Base-by-base conservation (phyloP, 257 asterid genomes). In the Solanum habrochaites region DNA sequence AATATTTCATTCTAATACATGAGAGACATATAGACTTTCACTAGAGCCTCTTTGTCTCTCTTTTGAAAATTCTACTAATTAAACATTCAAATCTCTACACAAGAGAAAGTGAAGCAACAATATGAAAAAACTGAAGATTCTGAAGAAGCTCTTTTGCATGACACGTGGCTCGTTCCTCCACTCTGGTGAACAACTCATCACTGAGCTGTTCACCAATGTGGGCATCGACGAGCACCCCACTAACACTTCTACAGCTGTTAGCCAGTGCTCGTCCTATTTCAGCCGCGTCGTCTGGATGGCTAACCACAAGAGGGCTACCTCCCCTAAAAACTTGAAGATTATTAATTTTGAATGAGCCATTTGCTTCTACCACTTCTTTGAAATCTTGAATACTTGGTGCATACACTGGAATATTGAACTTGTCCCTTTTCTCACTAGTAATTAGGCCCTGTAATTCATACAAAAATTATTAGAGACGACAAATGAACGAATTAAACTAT, bases 301-400 rank as follows among this genome's bases (percentile, higher is more conserved):
- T 92, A 23, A 97, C 98, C 82, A 97, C 99, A 70, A 96, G 92
- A 10, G 99, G 99, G 89, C 99, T 97, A 2, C 99, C 99, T 12
- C 98, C 99, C 43, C 93, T 85, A 89, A 96, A 93, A 3, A 96
- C 94, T 27, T 96, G 95, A 2, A 97, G 97, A 91, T 90, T 93
- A 90, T 96, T 97, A 2, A 94, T 88, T 47, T 81, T 20, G 89
- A 97, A 94, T 8, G 98, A 93, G 23, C 97, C 98, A 43, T 95
- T 90, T 72, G 92, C 94, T 71, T 91, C 99, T 13, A 97, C 98
- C 77, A 97, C 98, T 90, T 97, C 98, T 92, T 90, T 93, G 94
- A 97, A 97, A 52, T 97, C 99, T 60, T 97, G 95, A 11, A 93
- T 87, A 92, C 98, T 97, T 1, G 99, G 94, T 25, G 99, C 99